A percentile compares a stretch with the other conserved stretches of the same genome.
Conservation (phyloP, 139 green algal genomes). For the Bryopsis sp. region DNA sequence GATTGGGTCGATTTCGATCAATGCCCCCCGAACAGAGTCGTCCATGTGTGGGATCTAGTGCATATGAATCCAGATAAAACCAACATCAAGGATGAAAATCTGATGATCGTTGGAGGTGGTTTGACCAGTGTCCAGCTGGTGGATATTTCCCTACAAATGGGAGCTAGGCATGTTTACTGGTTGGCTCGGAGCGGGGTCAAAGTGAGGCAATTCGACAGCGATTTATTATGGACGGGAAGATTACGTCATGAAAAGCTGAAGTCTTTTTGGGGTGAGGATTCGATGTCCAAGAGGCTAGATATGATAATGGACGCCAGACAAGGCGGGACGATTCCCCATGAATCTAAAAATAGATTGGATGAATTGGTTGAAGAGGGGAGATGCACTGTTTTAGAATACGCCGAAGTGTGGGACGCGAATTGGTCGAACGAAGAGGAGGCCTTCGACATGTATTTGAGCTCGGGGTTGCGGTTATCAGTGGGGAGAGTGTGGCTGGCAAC, state of each 20-base stretch:
- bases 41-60: constrained; percentile 17
- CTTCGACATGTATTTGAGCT: not conserved
- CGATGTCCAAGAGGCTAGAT: not conserved
- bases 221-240: constrained; percentile 12
- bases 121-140: constrained; percentile 4
- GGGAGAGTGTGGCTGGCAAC: constrained; percentile 11
- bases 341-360: not conserved
- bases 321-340: constrained; percentile 2
- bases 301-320: constrained; percentile 12
- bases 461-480: not conserved
- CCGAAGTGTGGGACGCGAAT: constrained; percentile 13
- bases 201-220: constrained; percentile 18
- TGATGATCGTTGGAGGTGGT: constrained; percentile 11
- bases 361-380: not conserved
- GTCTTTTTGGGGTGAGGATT: constrained; percentile 2
- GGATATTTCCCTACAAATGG: not conserved
- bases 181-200: not conserved
- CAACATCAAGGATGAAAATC: not conserved
- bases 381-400: constrained; percentile 2
- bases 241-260: constrained; percentile 7
- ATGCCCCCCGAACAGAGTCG: not conserved
- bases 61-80: not conserved
- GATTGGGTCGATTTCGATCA: constrained; percentile 10
- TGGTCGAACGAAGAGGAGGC: not conserved
- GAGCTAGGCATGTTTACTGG: not conserved